phyloP scores from a whole-genome alignment of 2,329 filamentous ascomycete species.

The Ascochyta lentis region DNA sequence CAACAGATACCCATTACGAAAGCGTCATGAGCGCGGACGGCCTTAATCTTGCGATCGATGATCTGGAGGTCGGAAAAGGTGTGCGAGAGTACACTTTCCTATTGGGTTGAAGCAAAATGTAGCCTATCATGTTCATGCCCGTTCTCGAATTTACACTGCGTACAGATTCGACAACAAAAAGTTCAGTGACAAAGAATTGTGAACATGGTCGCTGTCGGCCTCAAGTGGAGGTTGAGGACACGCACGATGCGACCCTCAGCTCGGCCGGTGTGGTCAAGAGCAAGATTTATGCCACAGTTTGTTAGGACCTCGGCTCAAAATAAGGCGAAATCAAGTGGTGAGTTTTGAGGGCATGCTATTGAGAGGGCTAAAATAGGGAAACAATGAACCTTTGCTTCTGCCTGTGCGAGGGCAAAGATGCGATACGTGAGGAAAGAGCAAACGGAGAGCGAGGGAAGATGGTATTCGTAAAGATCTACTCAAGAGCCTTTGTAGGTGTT shows the following conservation, averaged over 20 bases:
- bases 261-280: background rate
- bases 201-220: background rate
- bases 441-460: background rate
- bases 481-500: too few relatives aligned
- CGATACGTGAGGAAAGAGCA: background rate
- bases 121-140: constrained; percentile 1
- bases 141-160: background rate
- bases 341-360: too few relatives aligned
- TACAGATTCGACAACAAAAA: background rate
- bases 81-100: constrained; percentile 3
- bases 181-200: background rate
- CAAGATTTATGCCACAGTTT: background rate
- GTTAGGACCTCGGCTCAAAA: background rate
- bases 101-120: background rate
- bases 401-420: background rate
- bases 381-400: background rate
- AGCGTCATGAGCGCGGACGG: background rate
- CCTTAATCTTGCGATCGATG: background rate
- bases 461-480: background rate
- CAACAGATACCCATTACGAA: background rate
- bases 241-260: constrained; percentile 1
- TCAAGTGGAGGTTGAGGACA: constrained; percentile 2
- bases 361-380: too few relatives aligned
- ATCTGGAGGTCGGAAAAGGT: background rate
- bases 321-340: too few relatives aligned